These are phyloP conservation scores for Neofusicoccum cordaticola DNA, from an alignment of 2,329 filamentous ascomycete genomes.

Conservation along the genomic window DNA sequence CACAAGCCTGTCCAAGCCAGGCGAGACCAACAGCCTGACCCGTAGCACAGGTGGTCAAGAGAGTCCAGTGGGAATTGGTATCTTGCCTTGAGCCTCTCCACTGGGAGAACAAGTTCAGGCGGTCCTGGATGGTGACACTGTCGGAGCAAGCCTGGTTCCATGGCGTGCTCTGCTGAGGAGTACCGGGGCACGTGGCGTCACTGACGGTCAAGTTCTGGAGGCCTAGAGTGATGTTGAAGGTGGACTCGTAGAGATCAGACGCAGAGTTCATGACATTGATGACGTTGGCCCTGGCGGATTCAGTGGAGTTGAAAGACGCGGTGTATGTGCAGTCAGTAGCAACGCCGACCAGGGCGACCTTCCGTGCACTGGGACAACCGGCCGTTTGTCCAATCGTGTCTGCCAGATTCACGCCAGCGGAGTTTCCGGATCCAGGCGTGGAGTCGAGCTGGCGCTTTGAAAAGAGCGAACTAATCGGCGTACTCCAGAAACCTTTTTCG, in stretches of 20 bases:
- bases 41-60: constrained; percentile 78
- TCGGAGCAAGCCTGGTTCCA: constrained; percentile 80
- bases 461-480: constrained; percentile 65
- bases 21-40: constrained; percentile 84
- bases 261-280: constrained; percentile 83
- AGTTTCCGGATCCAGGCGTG: constrained; percentile 67
- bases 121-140: constrained; percentile 64
- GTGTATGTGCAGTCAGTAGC: constrained; percentile 93
- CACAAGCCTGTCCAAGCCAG: constrained; percentile 87
- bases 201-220: constrained; percentile 82
- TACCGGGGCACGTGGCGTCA: constrained; percentile 69
- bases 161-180: constrained; percentile 62
- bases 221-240: constrained; percentile 92
- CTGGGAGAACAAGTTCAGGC: constrained; percentile 80
- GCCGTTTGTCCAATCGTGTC: constrained; percentile 73
- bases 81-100: constrained; percentile 82
- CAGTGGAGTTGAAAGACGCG: constrained; percentile 63
- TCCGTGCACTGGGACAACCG: constrained; percentile 88
- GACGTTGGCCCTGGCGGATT: constrained; percentile 68
- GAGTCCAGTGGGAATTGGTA: constrained; percentile 87
- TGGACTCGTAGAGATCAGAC: constrained; percentile 81
- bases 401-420: constrained; percentile 74
- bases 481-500: constrained; percentile 56
- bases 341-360: constrained; percentile 86
- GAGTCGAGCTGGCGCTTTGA: constrained; percentile 67